These are phyloP conservation scores for Talaromyces sp. DNA, from an alignment of 2,329 filamentous ascomycete genomes.

Conservation along the genomic window DNA sequence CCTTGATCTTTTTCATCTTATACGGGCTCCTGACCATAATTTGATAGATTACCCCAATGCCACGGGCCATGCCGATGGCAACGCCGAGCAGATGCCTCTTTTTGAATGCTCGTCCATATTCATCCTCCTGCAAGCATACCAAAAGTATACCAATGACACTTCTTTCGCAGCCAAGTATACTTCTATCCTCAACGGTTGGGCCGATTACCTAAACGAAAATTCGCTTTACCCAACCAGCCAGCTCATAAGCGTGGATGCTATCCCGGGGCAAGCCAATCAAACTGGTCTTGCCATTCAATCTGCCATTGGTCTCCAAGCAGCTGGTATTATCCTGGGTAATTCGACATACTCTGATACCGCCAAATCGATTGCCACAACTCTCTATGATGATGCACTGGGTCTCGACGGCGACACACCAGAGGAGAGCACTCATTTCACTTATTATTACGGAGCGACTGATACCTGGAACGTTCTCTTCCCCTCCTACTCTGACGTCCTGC, in stretches of 20 bases:
- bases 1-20: background rate
- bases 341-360: slow-evolving; percentile 33
- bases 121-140: slow-evolving; percentile 34
- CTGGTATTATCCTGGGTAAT: slow-evolving; percentile 33
- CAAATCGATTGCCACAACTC: slow-evolving; percentile 27
- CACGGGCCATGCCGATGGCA: slow-evolving; percentile 33
- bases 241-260: slow-evolving; percentile 40
- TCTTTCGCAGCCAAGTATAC: slow-evolving; percentile 32
- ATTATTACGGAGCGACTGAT: slow-evolving; percentile 29
- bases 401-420: slow-evolving; percentile 23
- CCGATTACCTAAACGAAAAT: slow-evolving; percentile 38
- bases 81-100: slow-evolving; percentile 39
- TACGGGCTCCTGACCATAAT: background rate
- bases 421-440: slow-evolving; percentile 33
- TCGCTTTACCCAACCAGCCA: slow-evolving; percentile 36
- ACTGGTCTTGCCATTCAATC: slow-evolving; percentile 46
- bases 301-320: slow-evolving; percentile 43
- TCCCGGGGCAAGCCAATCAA: slow-evolving; percentile 37
- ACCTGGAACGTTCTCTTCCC: slow-evolving; percentile 39
- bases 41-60: slow-evolving; percentile 35
- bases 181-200: slow-evolving; percentile 30
- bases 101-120: slow-evolving; percentile 39
- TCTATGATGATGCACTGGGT: slow-evolving; percentile 31
- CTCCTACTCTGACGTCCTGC: slow-evolving; percentile 36
- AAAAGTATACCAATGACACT: slow-evolving; percentile 33